These are phyloP conservation scores for Populus alba DNA, from an alignment of 345 rosid genomes.

Conservation along the genomic window DNA sequence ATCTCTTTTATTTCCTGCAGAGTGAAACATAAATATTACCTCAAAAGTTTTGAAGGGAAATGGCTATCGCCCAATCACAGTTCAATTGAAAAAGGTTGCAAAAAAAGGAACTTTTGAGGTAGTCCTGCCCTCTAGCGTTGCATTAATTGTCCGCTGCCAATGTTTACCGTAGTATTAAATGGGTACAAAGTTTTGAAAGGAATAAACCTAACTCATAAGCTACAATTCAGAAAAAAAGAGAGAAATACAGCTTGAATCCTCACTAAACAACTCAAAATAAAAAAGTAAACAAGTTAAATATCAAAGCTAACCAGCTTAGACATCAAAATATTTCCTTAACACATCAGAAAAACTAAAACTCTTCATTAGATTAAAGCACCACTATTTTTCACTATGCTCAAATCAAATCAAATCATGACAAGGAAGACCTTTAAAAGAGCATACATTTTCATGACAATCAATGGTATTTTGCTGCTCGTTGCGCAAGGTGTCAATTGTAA, in stretches of 20 bases:
- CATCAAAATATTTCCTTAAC: no score
- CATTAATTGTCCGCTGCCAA: not conserved
- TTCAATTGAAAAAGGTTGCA: not conserved
- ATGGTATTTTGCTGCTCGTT: constrained; percentile 55
- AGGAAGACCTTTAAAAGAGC: constrained; percentile 16
- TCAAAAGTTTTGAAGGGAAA: not conserved
- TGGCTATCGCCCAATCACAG: not conserved
- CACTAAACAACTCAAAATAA: no score
- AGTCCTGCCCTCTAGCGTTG: not conserved
- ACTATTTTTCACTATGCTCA: not conserved
- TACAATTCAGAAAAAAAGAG: not conserved
- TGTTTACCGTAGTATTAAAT: no score
- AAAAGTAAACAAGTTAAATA: no score
- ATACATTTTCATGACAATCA: constrained; percentile 68
- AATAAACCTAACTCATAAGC: not conserved
- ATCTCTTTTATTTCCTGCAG: constrained; percentile 65
- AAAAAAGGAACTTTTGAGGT: not conserved
- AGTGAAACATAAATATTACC: constrained; percentile 7
- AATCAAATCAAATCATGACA: not conserved
- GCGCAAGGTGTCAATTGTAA: constrained; percentile 61
- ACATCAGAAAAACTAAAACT: not conserved
- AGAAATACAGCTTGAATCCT: not conserved
- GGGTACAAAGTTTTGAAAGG: not conserved
- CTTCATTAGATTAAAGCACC: constrained; percentile 4
- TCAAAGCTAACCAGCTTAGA: no score